These are phyloP conservation scores for Jamesozyma piceae DNA, from an alignment of 805 yeast species.

Conservation along the genomic window DNA sequence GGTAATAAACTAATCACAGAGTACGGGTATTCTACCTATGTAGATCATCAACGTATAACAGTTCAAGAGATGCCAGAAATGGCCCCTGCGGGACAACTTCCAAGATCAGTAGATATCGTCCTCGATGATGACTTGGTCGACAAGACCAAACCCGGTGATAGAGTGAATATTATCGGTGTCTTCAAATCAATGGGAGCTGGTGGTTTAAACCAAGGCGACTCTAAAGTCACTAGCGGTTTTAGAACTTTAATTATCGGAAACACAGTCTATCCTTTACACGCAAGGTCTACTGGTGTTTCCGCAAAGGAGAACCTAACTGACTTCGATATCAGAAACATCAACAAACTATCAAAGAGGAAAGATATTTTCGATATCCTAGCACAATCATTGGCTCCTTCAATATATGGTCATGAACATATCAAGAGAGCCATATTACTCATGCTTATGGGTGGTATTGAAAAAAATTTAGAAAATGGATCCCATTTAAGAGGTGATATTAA, in stretches of 20 bases:
- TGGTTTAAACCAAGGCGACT: slow-evolving; percentile 18
- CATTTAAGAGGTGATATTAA: slow-evolving; percentile 98
- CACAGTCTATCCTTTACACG: slow-evolving; percentile 80
- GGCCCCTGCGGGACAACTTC: slow-evolving; percentile 97
- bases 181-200: slow-evolving; percentile 83
- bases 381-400: slow-evolving; percentile 88
- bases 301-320: slow-evolving; percentile 62
- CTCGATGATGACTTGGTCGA: slow-evolving; percentile 93
- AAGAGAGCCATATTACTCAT: slow-evolving; percentile 84
- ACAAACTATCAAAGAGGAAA: slow-evolving; percentile 58
- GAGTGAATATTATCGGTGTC: slow-evolving; percentile 89
- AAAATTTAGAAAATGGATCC: slow-evolving; percentile 87
- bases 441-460: slow-evolving; percentile 90
- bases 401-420: slow-evolving; percentile 85
- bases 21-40: slow-evolving; percentile 83
- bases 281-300: slow-evolving; percentile 79
- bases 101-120: slow-evolving; percentile 85
- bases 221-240: slow-evolving; percentile 49
- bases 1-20: slow-evolving; percentile 85
- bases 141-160: slow-evolving; percentile 87
- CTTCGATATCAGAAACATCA: slow-evolving; percentile 77
- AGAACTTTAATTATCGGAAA: slow-evolving; percentile 78
- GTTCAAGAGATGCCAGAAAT: slow-evolving; percentile 97
- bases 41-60: slow-evolving; percentile 88
- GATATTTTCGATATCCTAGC: slow-evolving; percentile 72